These are phyloP conservation scores for Cutaneotrichosporon curvatum DNA, from an alignment of 1,284 basidiomycete genomes.

Conservation along the genomic window DNA sequence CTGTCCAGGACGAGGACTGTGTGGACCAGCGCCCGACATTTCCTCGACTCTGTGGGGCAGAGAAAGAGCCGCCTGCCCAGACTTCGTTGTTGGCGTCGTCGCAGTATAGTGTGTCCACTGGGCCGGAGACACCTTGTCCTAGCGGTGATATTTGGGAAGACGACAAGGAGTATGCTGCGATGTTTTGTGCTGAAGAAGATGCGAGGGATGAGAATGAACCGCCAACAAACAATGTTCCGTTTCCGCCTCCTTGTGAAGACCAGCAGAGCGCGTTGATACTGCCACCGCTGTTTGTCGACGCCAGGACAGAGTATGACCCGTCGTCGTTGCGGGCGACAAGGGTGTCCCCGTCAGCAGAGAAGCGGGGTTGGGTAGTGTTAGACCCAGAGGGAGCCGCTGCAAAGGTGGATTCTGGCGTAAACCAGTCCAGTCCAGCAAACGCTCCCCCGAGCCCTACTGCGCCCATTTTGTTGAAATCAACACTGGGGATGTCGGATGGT, in stretches of 20 bases:
- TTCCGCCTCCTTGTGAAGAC: slow-evolving; percentile 14
- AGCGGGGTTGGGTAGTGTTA: slow-evolving; percentile 11
- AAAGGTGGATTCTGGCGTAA: slow-evolving; percentile 31
- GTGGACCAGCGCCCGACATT: slow-evolving; percentile 75
- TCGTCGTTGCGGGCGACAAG: slow-evolving; percentile 24
- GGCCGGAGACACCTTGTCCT: slow-evolving; percentile 52
- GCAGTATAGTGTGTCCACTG: slow-evolving; percentile 71
- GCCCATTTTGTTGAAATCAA: slow-evolving; percentile 88
- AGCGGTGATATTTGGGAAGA: slow-evolving; percentile 23
- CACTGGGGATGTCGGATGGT: slow-evolving; percentile 60
- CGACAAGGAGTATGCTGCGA: slow-evolving; percentile 31
- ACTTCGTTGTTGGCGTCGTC: slow-evolving; percentile 63
- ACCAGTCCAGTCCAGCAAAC: slow-evolving; percentile 69
- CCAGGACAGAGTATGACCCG: slow-evolving; percentile 25
- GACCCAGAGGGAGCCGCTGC: slow-evolving; percentile 23
- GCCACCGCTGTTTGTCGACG: slow-evolving; percentile 38
- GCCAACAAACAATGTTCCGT: slow-evolving; percentile 38
- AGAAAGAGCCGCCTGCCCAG: slow-evolving; percentile 79
- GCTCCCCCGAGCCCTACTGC: slow-evolving; percentile 76
- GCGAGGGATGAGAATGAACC: slow-evolving; percentile 37
- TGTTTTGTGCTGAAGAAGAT: slow-evolving; percentile 25
- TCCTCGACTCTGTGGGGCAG: slow-evolving; percentile 45
- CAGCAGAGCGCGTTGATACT: slow-evolving; percentile 37
- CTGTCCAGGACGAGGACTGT: slow-evolving; percentile 54
- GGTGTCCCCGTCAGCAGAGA: slow-evolving; percentile 35